Conservation (phyloP, 208 protist genomes). For the Leishmania martiniquensis region DNA sequence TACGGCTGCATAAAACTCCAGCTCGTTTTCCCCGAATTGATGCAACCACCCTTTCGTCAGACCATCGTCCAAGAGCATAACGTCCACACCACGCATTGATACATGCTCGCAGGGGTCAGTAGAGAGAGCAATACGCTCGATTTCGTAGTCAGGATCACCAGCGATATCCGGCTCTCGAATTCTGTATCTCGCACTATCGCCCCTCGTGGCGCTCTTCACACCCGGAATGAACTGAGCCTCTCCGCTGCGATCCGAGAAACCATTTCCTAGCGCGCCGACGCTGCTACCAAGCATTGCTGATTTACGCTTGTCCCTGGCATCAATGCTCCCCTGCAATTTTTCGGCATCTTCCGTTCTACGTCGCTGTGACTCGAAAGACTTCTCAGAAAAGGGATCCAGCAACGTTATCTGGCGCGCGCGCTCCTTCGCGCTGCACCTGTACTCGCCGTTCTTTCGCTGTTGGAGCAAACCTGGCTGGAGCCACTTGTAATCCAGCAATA, state of each 20-base stretch:
- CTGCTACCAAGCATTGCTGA: not conserved
- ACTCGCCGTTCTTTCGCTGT: slow-evolving; percentile 30
- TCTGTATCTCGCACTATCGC: slow-evolving; percentile 8
- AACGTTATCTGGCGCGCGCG: slow-evolving; percentile 67
- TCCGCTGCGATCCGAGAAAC: slow-evolving; percentile 50
- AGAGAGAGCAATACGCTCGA: slow-evolving; percentile 32
- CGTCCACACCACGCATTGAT: slow-evolving; percentile 80
- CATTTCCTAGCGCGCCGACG: not conserved
- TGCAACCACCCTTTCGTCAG: slow-evolving; percentile 73
- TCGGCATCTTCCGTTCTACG: slow-evolving; percentile 46
- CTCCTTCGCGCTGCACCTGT: slow-evolving; percentile 65
- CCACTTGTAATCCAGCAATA: slow-evolving; percentile 88
- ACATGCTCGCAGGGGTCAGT: slow-evolving; percentile 72
- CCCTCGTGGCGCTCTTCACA: slow-evolving; percentile 10
- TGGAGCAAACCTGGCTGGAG: slow-evolving; percentile 39
- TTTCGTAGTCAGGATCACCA: slow-evolving; percentile 32
- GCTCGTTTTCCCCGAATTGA: slow-evolving; percentile 56
- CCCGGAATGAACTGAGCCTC: slow-evolving; percentile 76
- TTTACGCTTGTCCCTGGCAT: slow-evolving; percentile 19
- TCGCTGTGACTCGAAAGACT: slow-evolving; percentile 49
- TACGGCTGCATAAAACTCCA: slow-evolving; percentile 71
- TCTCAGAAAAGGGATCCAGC: slow-evolving; percentile 83
- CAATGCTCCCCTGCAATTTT: slow-evolving; percentile 38
- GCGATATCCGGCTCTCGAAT: slow-evolving; percentile 13
- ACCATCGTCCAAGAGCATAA: slow-evolving; percentile 85